phyloP scores from a whole-genome alignment of 2,329 filamentous ascomycete species.

The Fusarium nelsonii region DNA sequence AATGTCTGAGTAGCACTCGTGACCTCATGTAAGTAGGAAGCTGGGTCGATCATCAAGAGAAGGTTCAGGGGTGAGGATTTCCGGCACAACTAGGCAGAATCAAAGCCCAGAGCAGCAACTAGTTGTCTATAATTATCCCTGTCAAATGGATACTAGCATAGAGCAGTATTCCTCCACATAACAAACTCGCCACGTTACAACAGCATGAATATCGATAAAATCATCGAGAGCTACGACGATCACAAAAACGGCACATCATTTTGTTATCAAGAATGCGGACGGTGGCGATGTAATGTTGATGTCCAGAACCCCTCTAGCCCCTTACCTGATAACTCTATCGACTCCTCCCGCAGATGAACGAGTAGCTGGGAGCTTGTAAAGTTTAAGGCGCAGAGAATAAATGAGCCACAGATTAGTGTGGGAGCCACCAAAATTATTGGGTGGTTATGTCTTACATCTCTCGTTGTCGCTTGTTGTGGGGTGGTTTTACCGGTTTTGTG shows the following conservation, averaged over 20 bases:
- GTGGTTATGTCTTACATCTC: too few species aligned
- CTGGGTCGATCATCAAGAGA: too few species aligned
- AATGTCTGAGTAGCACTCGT: too few species aligned
- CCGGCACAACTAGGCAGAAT: too few species aligned
- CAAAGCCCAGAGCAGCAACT: background rate
- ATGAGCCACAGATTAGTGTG: too few species aligned
- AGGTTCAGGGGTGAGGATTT: too few species aligned
- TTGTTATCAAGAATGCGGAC: background rate
- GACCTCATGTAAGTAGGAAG: too few species aligned
- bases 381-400: background rate
- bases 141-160: too few species aligned
- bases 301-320: background rate
- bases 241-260: accelerated
- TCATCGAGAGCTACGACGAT: accelerated
- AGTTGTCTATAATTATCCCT: background rate
- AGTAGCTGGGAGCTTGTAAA: background rate
- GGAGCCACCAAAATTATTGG: background rate
- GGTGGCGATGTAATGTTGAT: background rate
- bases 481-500: too few species aligned
- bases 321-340: background rate
- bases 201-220: accelerated
- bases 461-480: too few species aligned
- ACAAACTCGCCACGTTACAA: too few species aligned
- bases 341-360: background rate
- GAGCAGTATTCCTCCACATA: too few species aligned